Evolutionary conservation across 495 filamentous ascomycete genomes (phyloP).

Genomic region (Lindgomyces ingoldianus): DNA sequence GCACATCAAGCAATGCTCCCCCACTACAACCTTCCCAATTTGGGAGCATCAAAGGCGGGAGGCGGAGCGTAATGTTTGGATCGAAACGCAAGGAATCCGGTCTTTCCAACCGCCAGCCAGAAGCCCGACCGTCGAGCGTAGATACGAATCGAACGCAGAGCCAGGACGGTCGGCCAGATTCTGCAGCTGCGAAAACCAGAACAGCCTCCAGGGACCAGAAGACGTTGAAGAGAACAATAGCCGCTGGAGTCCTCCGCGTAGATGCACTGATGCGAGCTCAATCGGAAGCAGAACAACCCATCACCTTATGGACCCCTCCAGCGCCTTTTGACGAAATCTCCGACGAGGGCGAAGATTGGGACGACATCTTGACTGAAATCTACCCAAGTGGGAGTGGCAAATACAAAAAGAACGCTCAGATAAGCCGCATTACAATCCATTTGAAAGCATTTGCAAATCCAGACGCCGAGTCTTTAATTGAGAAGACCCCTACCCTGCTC

Average conservation of each 20-base stretch:
- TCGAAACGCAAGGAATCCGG: constrained; percentile 48
- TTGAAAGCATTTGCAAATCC: constrained; percentile 71
- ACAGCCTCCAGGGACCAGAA: constrained; percentile 43
- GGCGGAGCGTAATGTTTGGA: constrained; percentile 84
- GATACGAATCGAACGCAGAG: constrained; percentile 22
- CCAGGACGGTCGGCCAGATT: constrained; percentile 42
- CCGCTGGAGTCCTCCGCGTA: constrained; percentile 78
- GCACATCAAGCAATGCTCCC: constrained; percentile 40
- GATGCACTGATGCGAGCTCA: constrained; percentile 75
- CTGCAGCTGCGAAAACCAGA: constrained; percentile 47
- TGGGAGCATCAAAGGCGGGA: constrained; percentile 57
- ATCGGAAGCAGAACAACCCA: constrained; percentile 71
- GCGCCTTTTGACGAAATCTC: constrained; percentile 50
- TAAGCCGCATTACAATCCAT: constrained; percentile 74
- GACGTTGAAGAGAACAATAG: constrained; percentile 66
- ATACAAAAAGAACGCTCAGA: constrained; percentile 68
- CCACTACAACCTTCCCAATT: constrained; percentile 44
- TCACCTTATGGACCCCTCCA: constrained; percentile 76
- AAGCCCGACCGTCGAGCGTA: constrained; percentile 38
- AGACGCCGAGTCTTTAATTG: constrained; percentile 77
- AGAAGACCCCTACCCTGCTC: constrained; percentile 82
- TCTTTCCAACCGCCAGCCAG: constrained; percentile 48
- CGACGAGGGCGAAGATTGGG: constrained; percentile 62
- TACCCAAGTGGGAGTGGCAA: constrained; percentile 69
- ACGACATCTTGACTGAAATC: constrained; percentile 71